Conservation (phyloP, 768 basidiomycete genomes). For the Dentipellis sp. region DNA sequence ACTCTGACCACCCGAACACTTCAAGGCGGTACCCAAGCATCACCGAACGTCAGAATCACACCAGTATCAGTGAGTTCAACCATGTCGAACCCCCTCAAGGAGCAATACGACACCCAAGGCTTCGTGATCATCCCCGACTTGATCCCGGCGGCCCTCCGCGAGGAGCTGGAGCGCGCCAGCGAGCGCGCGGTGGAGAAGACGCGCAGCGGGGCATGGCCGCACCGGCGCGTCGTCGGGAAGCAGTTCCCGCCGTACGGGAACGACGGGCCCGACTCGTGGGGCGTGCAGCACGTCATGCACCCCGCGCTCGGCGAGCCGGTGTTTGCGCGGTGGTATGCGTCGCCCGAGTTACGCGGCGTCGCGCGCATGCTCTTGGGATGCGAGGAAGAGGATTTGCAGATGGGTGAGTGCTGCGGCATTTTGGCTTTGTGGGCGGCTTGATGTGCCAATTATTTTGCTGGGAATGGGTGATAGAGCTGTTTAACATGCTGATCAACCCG, state of each 20-base stretch:
- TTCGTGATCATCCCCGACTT: conserved; percentile 57
- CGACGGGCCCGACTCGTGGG: conserved; percentile 62
- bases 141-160: conserved; percentile 30
- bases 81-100: conserved; percentile 21
- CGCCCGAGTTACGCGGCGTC: conserved; percentile 33
- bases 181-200: conserved; percentile 42
- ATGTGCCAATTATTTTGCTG: neutral
- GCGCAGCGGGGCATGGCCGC: conserved; percentile 51
- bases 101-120: conserved; percentile 50
- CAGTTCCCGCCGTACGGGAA: conserved; percentile 69
- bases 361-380: conserved; percentile 46
- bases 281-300: conserved; percentile 78
- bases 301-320: conserved; percentile 50
- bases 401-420: conserved; percentile 47
- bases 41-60: too few relatives aligned
- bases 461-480: conserved; percentile 40
- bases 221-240: conserved; percentile 64
- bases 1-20: too few relatives aligned
- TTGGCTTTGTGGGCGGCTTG: neutral
- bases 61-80: too few relatives aligned
- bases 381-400: conserved; percentile 49
- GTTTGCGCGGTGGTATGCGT: conserved; percentile 65
- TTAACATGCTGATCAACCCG: conserved; percentile 72
- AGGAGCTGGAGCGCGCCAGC: conserved; percentile 39
- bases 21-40: too few relatives aligned